A percentile compares a stretch with the other conserved stretches of the same genome.
These are phyloP conservation scores for Nitzschia putrida DNA, from an alignment of 108 stramenopile species.

Conservation along the genomic window DNA sequence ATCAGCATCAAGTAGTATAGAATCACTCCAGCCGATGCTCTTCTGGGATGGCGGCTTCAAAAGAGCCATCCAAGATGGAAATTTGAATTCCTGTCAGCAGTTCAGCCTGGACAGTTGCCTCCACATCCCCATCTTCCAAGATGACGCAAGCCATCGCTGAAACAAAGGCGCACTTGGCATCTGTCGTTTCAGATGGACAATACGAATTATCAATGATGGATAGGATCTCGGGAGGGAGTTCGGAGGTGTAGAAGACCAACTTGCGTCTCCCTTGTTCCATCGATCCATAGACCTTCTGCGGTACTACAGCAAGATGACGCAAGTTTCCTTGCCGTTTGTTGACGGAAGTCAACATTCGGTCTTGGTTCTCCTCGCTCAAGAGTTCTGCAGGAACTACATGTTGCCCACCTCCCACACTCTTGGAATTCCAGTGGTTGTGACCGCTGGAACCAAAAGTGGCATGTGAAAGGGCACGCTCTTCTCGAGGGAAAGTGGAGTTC, in stretches of 20 bases:
- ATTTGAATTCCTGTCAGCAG: conserved; percentile 41
- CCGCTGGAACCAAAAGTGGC: no score
- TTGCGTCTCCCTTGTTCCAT: conserved; percentile 7
- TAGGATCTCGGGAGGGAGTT: conserved; percentile 43
- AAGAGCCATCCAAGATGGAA: conserved; percentile 48
- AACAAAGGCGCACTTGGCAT: conserved; percentile 28
- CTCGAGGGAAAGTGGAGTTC: conserved; percentile 49
- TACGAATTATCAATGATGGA: conserved; percentile 43
- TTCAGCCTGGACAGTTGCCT: conserved; percentile 16
- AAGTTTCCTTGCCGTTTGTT: background rate
- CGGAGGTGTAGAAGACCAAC: conserved; percentile 50
- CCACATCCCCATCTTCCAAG: conserved; percentile 60
- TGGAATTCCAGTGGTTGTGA: no score
- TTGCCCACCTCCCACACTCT: background rate
- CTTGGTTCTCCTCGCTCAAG: background rate
- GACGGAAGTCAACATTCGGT: background rate
- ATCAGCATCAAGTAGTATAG: background rate
- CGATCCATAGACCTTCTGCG: background rate
- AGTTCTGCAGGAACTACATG: background rate
- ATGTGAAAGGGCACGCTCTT: background rate
- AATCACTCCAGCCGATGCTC: conserved; percentile 20
- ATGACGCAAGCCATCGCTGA: conserved; percentile 39
- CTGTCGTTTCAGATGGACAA: conserved; percentile 14
- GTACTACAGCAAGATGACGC: background rate
- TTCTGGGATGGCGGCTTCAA: conserved; percentile 48